Base-by-base conservation (phyloP, 2,329 filamentous ascomycete species). In the Septoria petroselini region DNA sequence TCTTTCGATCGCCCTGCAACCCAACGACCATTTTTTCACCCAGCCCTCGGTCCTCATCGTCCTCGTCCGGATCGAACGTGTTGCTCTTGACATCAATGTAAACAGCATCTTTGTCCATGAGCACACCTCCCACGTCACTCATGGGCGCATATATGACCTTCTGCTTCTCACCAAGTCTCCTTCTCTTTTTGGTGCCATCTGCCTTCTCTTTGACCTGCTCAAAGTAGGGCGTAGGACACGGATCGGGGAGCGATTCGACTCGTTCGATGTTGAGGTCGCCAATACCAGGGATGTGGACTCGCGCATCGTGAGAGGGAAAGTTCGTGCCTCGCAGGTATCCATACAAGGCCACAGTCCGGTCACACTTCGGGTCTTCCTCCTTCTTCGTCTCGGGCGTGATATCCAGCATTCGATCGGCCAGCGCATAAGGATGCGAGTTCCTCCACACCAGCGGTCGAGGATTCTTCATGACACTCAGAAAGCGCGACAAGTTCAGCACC, bases 391-490 rank as follows among this genome's bases (percentile, higher is more conserved):
- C 93, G 29, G 95, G 89, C 0, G 93, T 98, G 45, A 98, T 83
- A 69, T 98, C 93, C 61, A 95, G 80, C 71, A 97, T 95, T 57
- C 91, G 89, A 73, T 98, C 93, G 51, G 93, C 88, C 47, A 98
- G 76, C 50, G 88, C 83, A 69, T 98, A 98, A 3, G 91, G 91
- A 74, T 98, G 93, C 1, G 88, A 86, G 68, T 98, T 98, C 52
- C 94, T 81, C 91, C 93, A 98, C 34, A 98, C 78, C 23, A 98
- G 76, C n/a, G 93, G 93, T 52, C 93, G 81, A 3, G 94, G 91
- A 67, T 95, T 98, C 77, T 98, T 98, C 94, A 98, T 98, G 59
- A 98, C 90, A 15, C 88, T 95, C 58, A 98, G 77, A 69, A 98
- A 98, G 48, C 94, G 83, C 11, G 89, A 95, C 46, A 98, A 71